Conservation (phyloP, 2,329 filamentous ascomycete genomes). For the Sarocladium oryzae region DNA sequence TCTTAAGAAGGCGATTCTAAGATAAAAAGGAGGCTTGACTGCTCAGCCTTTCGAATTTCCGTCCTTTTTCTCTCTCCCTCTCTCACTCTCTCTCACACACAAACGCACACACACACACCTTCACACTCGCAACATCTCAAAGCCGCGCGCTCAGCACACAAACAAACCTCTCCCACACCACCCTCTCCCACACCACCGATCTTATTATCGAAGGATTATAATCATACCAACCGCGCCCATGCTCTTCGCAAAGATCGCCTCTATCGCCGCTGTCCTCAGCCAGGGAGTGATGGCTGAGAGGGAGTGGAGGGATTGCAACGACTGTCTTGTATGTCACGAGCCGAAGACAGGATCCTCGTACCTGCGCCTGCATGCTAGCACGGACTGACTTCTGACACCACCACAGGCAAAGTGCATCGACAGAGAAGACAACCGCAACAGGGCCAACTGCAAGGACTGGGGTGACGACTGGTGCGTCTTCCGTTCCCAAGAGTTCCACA, state of each 20-base stretch:
- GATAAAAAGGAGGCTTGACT: too few species aligned
- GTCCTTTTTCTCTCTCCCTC: too few species aligned
- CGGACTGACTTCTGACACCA: background rate
- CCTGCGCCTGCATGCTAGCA: too few species aligned
- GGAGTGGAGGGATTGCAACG: conserved; percentile 3
- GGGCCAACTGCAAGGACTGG: background rate
- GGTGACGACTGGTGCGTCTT: conserved; percentile 5
- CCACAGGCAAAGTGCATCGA: background rate
- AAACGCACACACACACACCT: too few species aligned
- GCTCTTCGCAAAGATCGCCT: background rate
- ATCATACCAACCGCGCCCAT: background rate
- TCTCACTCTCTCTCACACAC: too few species aligned
- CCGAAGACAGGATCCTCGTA: background rate
- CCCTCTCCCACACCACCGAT: too few species aligned
- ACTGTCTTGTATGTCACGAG: background rate
- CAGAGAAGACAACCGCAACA: background rate
- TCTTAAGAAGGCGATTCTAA: too few species aligned
- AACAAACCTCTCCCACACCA: too few species aligned
- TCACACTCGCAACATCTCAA: too few species aligned
- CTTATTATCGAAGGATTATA: too few species aligned
- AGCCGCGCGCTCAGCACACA: too few species aligned
- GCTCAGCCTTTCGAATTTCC: background rate
- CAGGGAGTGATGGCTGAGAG: background rate
- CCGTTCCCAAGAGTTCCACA: background rate
- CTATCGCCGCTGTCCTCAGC: background rate